Evolutionary conservation across 768 basidiomycete genomes (phyloP), one percentile per base, ranked within the genome.

Genomic region (Ephemerocybe angulata): DNA sequence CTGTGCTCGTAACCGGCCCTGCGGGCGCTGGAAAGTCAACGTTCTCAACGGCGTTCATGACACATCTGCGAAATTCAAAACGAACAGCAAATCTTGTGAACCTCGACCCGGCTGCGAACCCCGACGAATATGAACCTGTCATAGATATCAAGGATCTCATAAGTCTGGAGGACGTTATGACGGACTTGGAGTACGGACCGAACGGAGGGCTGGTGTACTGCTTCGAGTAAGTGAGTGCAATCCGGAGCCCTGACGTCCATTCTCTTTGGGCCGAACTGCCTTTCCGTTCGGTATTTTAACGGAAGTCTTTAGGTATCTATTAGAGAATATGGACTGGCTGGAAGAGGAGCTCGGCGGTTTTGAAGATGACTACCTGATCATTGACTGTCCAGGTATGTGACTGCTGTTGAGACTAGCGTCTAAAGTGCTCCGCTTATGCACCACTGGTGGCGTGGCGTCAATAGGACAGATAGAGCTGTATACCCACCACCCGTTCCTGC

Each of bases 11-110:
- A 49, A 90, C 88, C 53, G 97, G 97, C n/a, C 97, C 97, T 46
- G 97, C 97, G 2, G 97, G 97, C 48, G 93, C 97, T 13, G 97
- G 97, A 49, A 99, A 99, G 75, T 92, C 93, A 0, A 98, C 97
- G 0, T 96, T 99, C 65, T 89, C 90, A 62, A 76, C 81, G 21
- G 83, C 94, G 0, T 85, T 98, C 60, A 78, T 98, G 56, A 94
- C 90, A 10, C 96, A 98, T 72, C 83, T 98, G 4, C 83, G 81
- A 54, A 79, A 89, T 2, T 82, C 93, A 47, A 88, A 84, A 58
- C 82, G 97, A 7, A 83, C 86, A 0, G 91, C 84, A 0, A 95
- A 98, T 75, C 85, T 98, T 49, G 90, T 98, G 69, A 99, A 98
- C 71, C 85, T 98, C 58, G 97, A 98, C 71, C 97, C 97, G 5